Evolutionary conservation across 1,284 basidiomycete species (phyloP).

Genomic region (Malassezia globosa): DNA sequence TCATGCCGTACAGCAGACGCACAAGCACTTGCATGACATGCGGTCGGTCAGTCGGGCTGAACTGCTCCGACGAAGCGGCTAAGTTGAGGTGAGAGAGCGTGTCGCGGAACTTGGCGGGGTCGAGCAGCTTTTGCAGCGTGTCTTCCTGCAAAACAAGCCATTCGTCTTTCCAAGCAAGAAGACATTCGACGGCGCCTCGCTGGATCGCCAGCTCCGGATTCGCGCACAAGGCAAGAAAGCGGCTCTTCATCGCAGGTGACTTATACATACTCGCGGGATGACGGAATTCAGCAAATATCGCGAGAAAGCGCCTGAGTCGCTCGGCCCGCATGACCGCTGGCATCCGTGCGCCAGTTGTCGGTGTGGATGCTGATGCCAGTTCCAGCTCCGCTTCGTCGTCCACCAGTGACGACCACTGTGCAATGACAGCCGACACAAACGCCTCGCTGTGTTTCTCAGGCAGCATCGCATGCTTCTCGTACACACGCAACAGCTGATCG

Average conservation of each 20-base stretch:
- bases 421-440: slow-evolving; percentile 7
- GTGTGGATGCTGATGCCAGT: too few relatives aligned
- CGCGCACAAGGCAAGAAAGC: slow-evolving; percentile 69
- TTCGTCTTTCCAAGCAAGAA: slow-evolving; percentile 72
- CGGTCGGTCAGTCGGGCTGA: slow-evolving; percentile 58
- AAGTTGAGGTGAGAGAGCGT: slow-evolving; percentile 60
- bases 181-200: slow-evolving; percentile 63
- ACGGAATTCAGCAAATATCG: slow-evolving; percentile 73
- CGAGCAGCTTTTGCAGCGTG: slow-evolving; percentile 61
- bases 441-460: slow-evolving; percentile 9
- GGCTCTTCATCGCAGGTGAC: slow-evolving; percentile 57
- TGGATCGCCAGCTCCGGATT: slow-evolving; percentile 75
- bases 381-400: neutral
- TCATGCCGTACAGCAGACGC: slow-evolving; percentile 73
- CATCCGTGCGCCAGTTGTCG: too few relatives aligned
- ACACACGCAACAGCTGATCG: slow-evolving; percentile 11
- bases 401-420: slow-evolving; percentile 6
- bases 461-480: slow-evolving; percentile 8
- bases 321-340: slow-evolving; percentile 4
- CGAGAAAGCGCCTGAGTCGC: slow-evolving; percentile 50
- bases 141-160: slow-evolving; percentile 60
- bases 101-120: slow-evolving; percentile 79
- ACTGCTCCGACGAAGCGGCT: slow-evolving; percentile 47
- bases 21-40: slow-evolving; percentile 66
- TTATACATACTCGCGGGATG: slow-evolving; percentile 78